Evolutionary conservation across 2,329 filamentous ascomycete genomes (phyloP), one percentile per base, ranked within the genome.

Genomic region (Cladosporium sp.): DNA sequence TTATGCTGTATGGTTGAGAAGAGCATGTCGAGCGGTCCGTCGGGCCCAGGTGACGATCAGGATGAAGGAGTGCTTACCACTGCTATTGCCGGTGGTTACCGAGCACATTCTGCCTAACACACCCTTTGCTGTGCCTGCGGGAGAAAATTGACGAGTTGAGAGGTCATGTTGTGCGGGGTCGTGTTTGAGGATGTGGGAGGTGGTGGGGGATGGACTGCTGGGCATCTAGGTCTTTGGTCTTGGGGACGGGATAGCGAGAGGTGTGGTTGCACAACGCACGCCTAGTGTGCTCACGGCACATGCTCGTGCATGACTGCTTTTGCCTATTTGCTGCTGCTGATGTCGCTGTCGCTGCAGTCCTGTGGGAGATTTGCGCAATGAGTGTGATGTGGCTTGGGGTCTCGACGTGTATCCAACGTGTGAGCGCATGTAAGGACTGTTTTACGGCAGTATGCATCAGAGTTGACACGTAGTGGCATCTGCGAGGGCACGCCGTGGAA

Each of bases 221-320:
- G 52, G 52, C 52, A 32, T 55, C 51, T 11, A 55, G 52, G 28
- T 32, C 52, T 55, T 55, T 34, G 10, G 52, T 14, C 52, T 55
- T 55, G 52, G 30, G 26, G 28, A 21, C 28, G 28, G 28, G 52
- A 54, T 28, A 14, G 14, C 14, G 15, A 34, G 32, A 55, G 52
- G 52, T 55, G 52, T 55, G 52, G 52, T 55, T 55, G 52, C 52
- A 55, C 52, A n/a, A 14, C 52, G 32, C 15, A 47, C 41, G 41
- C 41, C 52, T 34, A 32, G 15, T 55, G 51, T 54, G 52, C 28
- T 34, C 30, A 30, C 28, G 52, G 52, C 52, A 34, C n/a, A 21
- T 55, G 52, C 52, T 55, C 52, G 30, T 55, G 52, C 30, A 34
- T 55, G 52, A 30, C 30, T 30, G 52, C 28, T 21, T 34, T 32